phyloP scores from a whole-genome alignment of 768 basidiomycete species.

The Lentinula sp. region DNA sequence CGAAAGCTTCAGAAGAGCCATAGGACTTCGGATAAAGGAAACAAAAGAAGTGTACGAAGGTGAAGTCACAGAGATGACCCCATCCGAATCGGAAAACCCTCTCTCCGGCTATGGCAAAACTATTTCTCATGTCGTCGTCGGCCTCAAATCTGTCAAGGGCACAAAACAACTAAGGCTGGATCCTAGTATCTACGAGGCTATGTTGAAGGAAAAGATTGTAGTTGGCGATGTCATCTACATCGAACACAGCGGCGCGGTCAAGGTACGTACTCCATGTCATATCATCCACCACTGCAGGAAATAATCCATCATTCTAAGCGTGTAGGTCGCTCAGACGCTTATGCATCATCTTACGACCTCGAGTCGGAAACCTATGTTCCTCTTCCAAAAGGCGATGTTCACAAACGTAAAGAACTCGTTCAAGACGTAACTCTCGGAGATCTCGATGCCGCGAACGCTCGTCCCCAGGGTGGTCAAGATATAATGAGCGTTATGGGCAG shows the following conservation, averaged over 20 bases:
- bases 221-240: constrained; percentile 97
- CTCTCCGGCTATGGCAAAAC: constrained; percentile 98
- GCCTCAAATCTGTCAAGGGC: constrained; percentile 88
- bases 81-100: constrained; percentile 95
- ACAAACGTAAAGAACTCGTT: constrained; percentile 92
- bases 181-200: constrained; percentile 94
- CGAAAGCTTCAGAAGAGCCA: constrained; percentile 90
- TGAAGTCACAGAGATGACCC: constrained; percentile 95
- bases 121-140: constrained; percentile 95
- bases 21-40: constrained; percentile 96
- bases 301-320: constrained; percentile 42
- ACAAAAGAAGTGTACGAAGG: constrained; percentile 99
- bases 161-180: constrained; percentile 94
- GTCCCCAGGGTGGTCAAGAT: constrained; percentile 94
- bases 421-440: constrained; percentile 95
- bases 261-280: constrained; percentile 43
- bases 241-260: constrained; percentile 94
- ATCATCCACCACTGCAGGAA: background rate
- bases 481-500: constrained; percentile 97
- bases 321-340: constrained; percentile 95
- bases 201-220: constrained; percentile 94
- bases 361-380: constrained; percentile 99
- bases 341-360: constrained; percentile 94
- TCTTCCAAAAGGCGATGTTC: constrained; percentile 92
- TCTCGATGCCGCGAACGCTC: constrained; percentile 92